phyloP scores from a whole-genome alignment of 1,284 basidiomycete species.

The Sporisorium scitamineum region DNA sequence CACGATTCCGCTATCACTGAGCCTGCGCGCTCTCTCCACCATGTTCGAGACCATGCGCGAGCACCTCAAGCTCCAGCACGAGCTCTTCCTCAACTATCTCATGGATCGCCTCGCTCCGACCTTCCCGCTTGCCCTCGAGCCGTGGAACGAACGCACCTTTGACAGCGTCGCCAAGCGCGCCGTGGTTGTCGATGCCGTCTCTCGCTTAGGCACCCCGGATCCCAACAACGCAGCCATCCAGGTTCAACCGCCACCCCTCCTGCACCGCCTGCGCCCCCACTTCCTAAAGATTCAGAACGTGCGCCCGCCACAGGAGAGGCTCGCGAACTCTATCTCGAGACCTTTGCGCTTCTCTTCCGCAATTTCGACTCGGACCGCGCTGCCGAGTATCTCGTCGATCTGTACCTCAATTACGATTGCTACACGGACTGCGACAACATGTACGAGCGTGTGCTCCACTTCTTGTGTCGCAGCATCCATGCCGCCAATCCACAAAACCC shows the following conservation, averaged over 20 bases:
- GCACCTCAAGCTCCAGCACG: conserved; percentile 94
- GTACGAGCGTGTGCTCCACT: conserved; percentile 89
- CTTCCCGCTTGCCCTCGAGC: conserved; percentile 62
- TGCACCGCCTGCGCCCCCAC: conserved; percentile 72
- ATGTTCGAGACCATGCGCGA: conserved; percentile 88
- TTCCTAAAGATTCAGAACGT: conserved; percentile 76
- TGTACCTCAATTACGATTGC: conserved; percentile 97
- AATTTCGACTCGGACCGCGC: conserved; percentile 53
- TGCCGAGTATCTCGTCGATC: conserved; percentile 90
- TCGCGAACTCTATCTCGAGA: conserved; percentile 89
- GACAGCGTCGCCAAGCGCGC: conserved; percentile 64
- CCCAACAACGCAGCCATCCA: conserved; percentile 8
- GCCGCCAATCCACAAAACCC: conserved; percentile 77
- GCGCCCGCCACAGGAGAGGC: conserved; percentile 78
- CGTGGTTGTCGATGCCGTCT: conserved; percentile 23
- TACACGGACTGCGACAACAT: conserved; percentile 96
- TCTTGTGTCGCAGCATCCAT: conserved; percentile 74
- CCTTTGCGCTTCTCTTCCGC: conserved; percentile 80
- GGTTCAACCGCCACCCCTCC: conserved; percentile 71
- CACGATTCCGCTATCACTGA: conserved; percentile 79
- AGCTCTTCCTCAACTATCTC: conserved; percentile 92
- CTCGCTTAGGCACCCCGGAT: conserved; percentile 30
- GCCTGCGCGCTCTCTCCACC: conserved; percentile 86
- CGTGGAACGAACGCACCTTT: conserved; percentile 65
- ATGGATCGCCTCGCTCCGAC: conserved; percentile 81